A percentile compares a stretch with the other conserved stretches of the same genome.
These are phyloP conservation scores for Crotalaria pallida DNA, from an alignment of 306 rosid species.

Conservation along the genomic window DNA sequence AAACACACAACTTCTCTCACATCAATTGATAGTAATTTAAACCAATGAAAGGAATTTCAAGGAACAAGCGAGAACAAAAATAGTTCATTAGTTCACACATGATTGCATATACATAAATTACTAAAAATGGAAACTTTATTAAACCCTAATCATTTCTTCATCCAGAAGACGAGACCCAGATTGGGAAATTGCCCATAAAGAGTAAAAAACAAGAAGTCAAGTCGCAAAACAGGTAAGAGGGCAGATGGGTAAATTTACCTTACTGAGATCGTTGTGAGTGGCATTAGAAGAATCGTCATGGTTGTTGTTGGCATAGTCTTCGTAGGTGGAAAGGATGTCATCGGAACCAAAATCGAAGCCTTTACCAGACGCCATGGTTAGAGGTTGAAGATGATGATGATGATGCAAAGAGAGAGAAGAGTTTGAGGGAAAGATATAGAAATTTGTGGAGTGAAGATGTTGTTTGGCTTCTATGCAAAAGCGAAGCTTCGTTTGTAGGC, in stretches of 20 bases:
- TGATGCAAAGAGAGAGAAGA: slow-evolving; percentile 4
- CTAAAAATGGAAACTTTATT: slow-evolving; percentile 12
- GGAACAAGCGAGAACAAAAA: background rate
- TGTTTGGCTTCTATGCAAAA: slow-evolving; percentile 6
- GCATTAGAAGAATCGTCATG: slow-evolving; percentile 56
- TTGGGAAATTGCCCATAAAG: background rate
- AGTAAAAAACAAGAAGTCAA: background rate
- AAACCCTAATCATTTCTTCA: slow-evolving; percentile 16
- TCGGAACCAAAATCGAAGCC: slow-evolving; percentile 59
- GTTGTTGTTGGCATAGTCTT: slow-evolving; percentile 35
- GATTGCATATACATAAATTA: background rate
- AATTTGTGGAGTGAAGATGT: slow-evolving; percentile 14
- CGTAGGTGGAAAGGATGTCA: slow-evolving; percentile 64
- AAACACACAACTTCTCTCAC: background rate
- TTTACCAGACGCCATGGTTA: slow-evolving; percentile 60
- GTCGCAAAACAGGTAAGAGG: background rate
- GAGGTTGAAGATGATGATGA: background rate
- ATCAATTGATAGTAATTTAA: background rate
- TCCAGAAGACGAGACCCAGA: background rate
- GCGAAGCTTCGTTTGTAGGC: slow-evolving; percentile 38
- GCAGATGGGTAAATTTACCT: slow-evolving; percentile 39
- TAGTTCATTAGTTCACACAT: background rate
- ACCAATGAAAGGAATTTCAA: background rate
- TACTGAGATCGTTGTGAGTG: slow-evolving; percentile 45
- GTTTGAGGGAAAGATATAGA: slow-evolving; percentile 7